Percentiles rank a stretch among this genome's conserved stretches.
phyloP scores from a whole-genome alignment of 495 filamentous ascomycete species.

The Haplographium delicatum region DNA sequence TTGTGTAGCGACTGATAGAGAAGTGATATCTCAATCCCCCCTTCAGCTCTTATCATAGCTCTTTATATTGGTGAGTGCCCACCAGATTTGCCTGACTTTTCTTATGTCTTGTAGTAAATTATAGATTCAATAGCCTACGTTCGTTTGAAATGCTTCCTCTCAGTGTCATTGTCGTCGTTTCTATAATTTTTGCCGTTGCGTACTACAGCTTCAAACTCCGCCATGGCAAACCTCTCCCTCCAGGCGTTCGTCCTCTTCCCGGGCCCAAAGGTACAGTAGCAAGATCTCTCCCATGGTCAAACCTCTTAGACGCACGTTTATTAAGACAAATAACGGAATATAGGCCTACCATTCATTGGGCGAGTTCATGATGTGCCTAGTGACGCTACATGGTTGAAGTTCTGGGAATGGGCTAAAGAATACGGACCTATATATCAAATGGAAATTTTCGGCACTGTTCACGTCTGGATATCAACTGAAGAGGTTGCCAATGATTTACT shows the following conservation, averaged over 20 bases:
- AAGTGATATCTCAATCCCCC: no score
- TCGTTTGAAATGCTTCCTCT: conserved; percentile 1
- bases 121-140: not conserved
- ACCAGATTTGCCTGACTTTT: no score
- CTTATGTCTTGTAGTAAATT: no score
- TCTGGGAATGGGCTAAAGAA: conserved; percentile 34
- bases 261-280: conserved; percentile 14
- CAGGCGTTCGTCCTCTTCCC: conserved; percentile 14
- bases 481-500: conserved; percentile 36
- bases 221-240: conserved; percentile 3
- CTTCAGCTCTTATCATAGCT: no score
- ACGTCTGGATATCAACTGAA: conserved; percentile 33
- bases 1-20: no score
- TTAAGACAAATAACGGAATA: not conserved
- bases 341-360: conserved; percentile 48
- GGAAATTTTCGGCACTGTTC: conserved; percentile 25
- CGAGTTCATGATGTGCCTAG: conserved; percentile 53
- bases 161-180: not conserved
- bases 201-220: not conserved
- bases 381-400: conserved; percentile 39
- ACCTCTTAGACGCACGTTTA: not conserved
- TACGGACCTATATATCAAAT: conserved; percentile 36
- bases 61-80: no score
- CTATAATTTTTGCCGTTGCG: not conserved
- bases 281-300: not conserved